phyloP scores from a whole-genome alignment of 2,329 filamentous ascomycete species.

The Apiospora arundinis region DNA sequence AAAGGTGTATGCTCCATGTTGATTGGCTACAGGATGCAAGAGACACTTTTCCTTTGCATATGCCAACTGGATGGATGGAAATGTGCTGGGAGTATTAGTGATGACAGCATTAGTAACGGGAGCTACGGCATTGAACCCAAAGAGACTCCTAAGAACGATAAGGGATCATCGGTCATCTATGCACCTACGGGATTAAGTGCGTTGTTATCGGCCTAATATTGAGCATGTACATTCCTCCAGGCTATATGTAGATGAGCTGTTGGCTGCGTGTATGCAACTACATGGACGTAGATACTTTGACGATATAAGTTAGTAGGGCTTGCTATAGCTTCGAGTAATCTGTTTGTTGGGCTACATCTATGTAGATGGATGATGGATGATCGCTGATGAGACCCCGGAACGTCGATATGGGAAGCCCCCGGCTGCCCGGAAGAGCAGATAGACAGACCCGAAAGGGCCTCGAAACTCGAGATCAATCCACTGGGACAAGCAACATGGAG shows the following conservation, averaged over 20 bases:
- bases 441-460: not conserved
- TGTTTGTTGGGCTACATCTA: not conserved
- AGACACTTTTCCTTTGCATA: slow-evolving; percentile 7
- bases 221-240: not conserved
- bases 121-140: not conserved
- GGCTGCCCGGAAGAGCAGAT: not conserved
- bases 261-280: not conserved
- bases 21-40: not conserved
- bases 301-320: not conserved
- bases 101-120: slow-evolving; percentile 15
- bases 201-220: not conserved
- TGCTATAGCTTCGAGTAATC: not conserved
- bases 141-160: not conserved
- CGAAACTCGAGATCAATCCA: not conserved
- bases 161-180: not conserved
- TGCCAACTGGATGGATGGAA: slow-evolving; percentile 3
- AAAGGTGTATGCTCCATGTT: not conserved
- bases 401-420: not conserved
- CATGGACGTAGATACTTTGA: not conserved
- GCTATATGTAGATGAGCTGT: too few species aligned
- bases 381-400: not conserved
- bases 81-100: not conserved
- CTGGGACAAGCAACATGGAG: not conserved
- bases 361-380: not conserved
- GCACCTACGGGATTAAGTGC: not conserved